Base-by-base conservation (phyloP, 495 filamentous ascomycete species). In the Talaromyces adpressus region DNA sequence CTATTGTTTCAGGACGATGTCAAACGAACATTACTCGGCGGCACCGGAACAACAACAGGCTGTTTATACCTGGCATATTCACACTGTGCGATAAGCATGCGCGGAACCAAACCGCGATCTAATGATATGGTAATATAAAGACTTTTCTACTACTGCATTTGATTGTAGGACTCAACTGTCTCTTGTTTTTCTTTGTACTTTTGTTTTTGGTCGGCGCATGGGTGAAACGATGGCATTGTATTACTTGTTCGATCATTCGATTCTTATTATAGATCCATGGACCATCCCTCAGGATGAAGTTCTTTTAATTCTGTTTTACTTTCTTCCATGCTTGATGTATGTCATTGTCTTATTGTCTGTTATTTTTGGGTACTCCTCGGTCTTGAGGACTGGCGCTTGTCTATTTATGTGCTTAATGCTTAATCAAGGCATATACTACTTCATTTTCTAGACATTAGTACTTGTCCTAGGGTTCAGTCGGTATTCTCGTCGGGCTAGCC, bases 131-230 rank as follows among this genome's bases (percentile, higher is more conserved):
- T 58, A 58, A 58, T 58, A 58, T 58, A 58, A 58, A 36, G 56
- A 36, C 27, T 58, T 58, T 20, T 8, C 36, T 23, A 20, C 22
- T 20, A 30, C 25, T 56, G 36, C 66, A 62, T 23, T 63, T 51
- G 49, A 64, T 62, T 61, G 29, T 63, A 52, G 41, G 57, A 57
- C 58, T 36, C 63, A 54, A 62, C 59, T 61, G 64, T 54, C 25
- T 62, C 61, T 20, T 29, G 18, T 63, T 64, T 64, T 66, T 66
- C 29, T 59, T 53, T 66, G 66, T 57, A 32, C 66, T 67, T 66
- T 62, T 47, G 49, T 65, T 57, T 54, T 65, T 66, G 68, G 67
- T 66, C 53, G 56, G 56, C 56, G 56, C 56, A n/a, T 14, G 27
- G 56, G 56, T 4, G n/a, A 36, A 58, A 58, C 16, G 27, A 58